A percentile compares a stretch with the other conserved stretches of the same genome.
Evolutionary conservation across 108 stramenopile genomes (phyloP).

Genomic region (Pseudonitzschia pungens): DNA sequence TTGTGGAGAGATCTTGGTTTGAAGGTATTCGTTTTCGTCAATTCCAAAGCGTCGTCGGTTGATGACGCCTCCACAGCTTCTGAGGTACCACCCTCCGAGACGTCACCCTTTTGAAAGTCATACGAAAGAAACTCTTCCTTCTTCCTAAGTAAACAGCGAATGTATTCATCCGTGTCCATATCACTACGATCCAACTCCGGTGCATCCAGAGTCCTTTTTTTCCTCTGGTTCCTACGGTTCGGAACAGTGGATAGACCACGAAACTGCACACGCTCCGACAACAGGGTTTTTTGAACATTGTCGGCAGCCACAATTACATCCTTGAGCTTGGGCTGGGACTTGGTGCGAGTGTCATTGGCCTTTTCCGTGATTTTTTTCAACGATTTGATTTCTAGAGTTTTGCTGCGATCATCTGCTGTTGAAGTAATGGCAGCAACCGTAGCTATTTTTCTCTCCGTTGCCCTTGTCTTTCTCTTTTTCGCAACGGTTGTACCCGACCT

Average conservation of each 20-base stretch:
- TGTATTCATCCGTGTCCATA: slow-evolving; percentile 8
- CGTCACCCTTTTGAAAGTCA: background rate
- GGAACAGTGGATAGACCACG: background rate
- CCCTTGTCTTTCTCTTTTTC: background rate
- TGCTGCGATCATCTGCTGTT: background rate
- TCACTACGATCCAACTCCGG: background rate
- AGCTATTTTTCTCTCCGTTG: background rate
- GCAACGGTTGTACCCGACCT: background rate
- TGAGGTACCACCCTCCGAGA: background rate
- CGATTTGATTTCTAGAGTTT: background rate
- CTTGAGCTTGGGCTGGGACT: background rate
- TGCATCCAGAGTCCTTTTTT: background rate
- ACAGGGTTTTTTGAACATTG: too few relatives aligned
- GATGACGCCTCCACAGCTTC: too few relatives aligned
- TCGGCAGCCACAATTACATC: background rate
- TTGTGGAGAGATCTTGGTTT: background rate
- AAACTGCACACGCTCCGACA: background rate
- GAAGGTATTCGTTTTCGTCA: background rate
- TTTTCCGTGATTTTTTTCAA: background rate
- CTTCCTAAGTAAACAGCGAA: background rate
- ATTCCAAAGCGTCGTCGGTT: background rate
- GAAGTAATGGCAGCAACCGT: too few relatives aligned
- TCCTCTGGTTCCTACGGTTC: slow-evolving; percentile 2
- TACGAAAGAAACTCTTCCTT: slow-evolving; percentile 1
- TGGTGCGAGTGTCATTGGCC: background rate